Conservation (phyloP, 1,139 yeast genomes). For the Yueomyces sp. region DNA sequence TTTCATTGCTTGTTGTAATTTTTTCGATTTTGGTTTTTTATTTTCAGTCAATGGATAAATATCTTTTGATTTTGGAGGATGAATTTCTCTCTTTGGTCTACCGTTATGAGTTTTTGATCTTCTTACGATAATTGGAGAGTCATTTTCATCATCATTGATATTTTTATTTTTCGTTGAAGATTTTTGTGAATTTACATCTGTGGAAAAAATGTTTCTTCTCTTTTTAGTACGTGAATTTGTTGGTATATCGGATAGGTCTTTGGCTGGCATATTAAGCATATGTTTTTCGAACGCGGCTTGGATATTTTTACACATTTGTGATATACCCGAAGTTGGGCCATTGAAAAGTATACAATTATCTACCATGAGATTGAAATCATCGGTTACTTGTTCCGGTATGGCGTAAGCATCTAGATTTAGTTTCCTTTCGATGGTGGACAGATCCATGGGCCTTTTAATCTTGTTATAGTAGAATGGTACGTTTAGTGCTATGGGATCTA, state of each 20-base stretch:
- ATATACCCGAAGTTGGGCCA: slow-evolving; percentile 70
- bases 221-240: slow-evolving; percentile 6
- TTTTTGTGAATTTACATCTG: background rate
- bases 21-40: slow-evolving; percentile 76
- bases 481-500: slow-evolving; percentile 75
- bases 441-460: slow-evolving; percentile 84
- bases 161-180: slow-evolving; percentile 4
- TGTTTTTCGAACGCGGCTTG: slow-evolving; percentile 91
- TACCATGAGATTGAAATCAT: slow-evolving; percentile 80
- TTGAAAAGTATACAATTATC: slow-evolving; percentile 71
- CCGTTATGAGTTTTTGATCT: slow-evolving; percentile 47
- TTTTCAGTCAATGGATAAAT: slow-evolving; percentile 44
- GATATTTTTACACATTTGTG: slow-evolving; percentile 83
- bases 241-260: slow-evolving; percentile 37
- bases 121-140: slow-evolving; percentile 33
- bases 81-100: slow-evolving; percentile 90
- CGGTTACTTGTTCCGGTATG: slow-evolving; percentile 51
- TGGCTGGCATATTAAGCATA: slow-evolving; percentile 82
- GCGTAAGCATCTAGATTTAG: slow-evolving; percentile 58
- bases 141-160: slow-evolving; percentile 11
- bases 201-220: background rate
- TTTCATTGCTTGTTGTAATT: slow-evolving; percentile 78
- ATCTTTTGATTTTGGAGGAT: slow-evolving; percentile 92
- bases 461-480: slow-evolving; percentile 84
- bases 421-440: slow-evolving; percentile 80